A percentile compares a stretch with the other conserved stretches of the same genome.
These are phyloP conservation scores for Hypholoma sublateritium DNA, from an alignment of 768 basidiomycete genomes.

Conservation along the genomic window DNA sequence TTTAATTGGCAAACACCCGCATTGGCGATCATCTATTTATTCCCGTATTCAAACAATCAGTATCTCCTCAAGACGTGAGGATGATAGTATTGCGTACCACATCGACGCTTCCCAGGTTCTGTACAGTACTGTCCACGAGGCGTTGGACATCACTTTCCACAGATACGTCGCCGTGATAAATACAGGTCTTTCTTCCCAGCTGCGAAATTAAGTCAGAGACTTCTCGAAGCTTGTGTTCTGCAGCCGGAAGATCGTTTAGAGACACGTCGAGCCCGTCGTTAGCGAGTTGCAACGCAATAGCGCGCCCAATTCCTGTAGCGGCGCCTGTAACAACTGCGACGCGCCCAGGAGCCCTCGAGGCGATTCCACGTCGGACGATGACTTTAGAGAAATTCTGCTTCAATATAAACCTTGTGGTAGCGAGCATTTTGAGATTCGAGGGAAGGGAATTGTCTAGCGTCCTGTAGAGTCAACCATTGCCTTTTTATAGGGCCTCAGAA, in stretches of 20 bases:
- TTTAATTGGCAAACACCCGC: slow-evolving; percentile 23
- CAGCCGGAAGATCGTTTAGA: slow-evolving; percentile 39
- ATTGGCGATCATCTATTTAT: slow-evolving; percentile 32
- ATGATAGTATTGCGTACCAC: slow-evolving; percentile 31
- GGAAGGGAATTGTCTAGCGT: too few relatives aligned
- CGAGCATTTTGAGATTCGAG: neutral
- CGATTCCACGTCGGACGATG: neutral
- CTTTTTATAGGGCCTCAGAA: neutral
- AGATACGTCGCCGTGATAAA: slow-evolving; percentile 34
- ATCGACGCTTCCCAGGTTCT: slow-evolving; percentile 43
- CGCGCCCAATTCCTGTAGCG: slow-evolving; percentile 45
- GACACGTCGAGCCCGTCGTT: slow-evolving; percentile 44
- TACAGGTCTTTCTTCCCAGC: slow-evolving; percentile 21
- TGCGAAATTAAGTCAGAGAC: slow-evolving; percentile 26
- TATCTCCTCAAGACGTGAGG: neutral
- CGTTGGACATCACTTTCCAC: slow-evolving; percentile 38
- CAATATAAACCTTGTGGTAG: neutral
- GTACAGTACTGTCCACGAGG: slow-evolving; percentile 29
- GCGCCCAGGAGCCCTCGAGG: neutral
- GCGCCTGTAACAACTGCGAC: slow-evolving; percentile 34
- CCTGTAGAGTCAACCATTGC: too few relatives aligned
- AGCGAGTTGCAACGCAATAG: slow-evolving; percentile 48
- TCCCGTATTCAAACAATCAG: neutral
- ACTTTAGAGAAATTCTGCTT: neutral
- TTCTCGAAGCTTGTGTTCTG: slow-evolving; percentile 23